Base-by-base conservation (phyloP, 805 yeast species). In the Metschnikowia kofuensis region DNA sequence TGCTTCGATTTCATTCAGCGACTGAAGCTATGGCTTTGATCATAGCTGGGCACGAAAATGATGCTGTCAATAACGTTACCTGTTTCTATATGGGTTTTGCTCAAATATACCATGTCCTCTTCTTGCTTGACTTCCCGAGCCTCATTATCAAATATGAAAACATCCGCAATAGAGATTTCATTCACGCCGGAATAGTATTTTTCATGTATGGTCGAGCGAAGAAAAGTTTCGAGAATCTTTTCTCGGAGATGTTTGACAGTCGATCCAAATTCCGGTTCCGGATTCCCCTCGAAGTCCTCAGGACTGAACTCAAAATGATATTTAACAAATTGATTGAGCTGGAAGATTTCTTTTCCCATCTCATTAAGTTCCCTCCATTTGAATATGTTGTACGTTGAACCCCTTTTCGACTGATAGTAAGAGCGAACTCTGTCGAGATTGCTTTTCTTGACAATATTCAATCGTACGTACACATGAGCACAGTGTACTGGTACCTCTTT, bases 281-380 rank as follows among this genome's bases (percentile, higher is more conserved):
- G 79, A 52, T 78, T 78, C 55, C 67, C 63, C 51, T 80, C 82
- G 61, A 81, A 87, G 58, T 88, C 96, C 56, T 85, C 91, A 0
- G 95, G 94, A 30, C 87, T 80, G 65, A 88, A 88, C 61, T 87
- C 95, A 55, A 86, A 75, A 63, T 86, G 87, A 61, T 83, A 87
- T 27, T 70, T 71, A 31, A 85, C 56, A 27, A 51, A 56, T 45
- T 53, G 42, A 52, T 60, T 64, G 27, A 57, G 54, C 31, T 46
- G 45, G 28, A 57, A 57, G 12, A 50, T 36, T 29, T 46, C 42
- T 3, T 13, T 21, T 14, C 56, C 56, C 63, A 63, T 43, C 52
- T 56, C 47, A 56, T 50, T 48, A 26, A 56, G 47, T 31, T 34
- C 35, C n/a, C 38, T 51, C 56, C 56, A 51, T 21, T 49, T 48